phyloP scores from a whole-genome alignment of 768 basidiomycete genomes.

The Hydnum rufescens region DNA sequence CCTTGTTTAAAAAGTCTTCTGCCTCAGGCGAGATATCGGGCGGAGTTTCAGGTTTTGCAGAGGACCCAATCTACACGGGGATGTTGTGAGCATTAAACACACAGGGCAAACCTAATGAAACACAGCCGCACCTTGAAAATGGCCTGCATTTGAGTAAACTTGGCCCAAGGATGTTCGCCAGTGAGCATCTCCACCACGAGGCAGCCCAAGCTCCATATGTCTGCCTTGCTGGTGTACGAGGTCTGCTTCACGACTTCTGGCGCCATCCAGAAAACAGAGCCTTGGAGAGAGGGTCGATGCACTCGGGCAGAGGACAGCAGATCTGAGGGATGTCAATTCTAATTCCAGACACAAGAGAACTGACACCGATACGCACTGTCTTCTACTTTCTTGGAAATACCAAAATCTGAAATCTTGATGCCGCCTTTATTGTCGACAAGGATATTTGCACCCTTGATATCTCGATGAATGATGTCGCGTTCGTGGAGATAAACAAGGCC shows the following conservation, averaged over 20 bases:
- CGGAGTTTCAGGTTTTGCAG: conserved; percentile 70
- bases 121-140: conserved; percentile 64
- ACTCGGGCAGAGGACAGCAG: conserved; percentile 37
- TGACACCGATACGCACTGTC: conserved; percentile 45
- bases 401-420: conserved; percentile 93
- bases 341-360: conserved; percentile 15
- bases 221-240: conserved; percentile 75
- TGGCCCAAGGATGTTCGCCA: conserved; percentile 88
- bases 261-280: conserved; percentile 99
- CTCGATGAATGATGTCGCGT: conserved; percentile 87
- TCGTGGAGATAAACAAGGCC: conserved; percentile 85
- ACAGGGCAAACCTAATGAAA: background rate
- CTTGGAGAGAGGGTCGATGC: conserved; percentile 85
- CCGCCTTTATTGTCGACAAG: conserved; percentile 96
- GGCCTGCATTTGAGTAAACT: conserved; percentile 96
- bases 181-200: conserved; percentile 94
- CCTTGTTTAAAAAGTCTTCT: conserved; percentile 64
- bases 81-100: background rate
- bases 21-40: conserved; percentile 82
- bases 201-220: conserved; percentile 94
- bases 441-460: conserved; percentile 98
- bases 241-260: conserved; percentile 97
- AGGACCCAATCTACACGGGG: conserved; percentile 62
- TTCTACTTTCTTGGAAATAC: conserved; percentile 93
- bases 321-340: conserved; percentile 16